A percentile compares a stretch with the other conserved stretches of the same genome.
Evolutionary conservation across 1,139 yeast genomes (phyloP).

Genomic region (Kurtzmaniella quercitrusa): DNA sequence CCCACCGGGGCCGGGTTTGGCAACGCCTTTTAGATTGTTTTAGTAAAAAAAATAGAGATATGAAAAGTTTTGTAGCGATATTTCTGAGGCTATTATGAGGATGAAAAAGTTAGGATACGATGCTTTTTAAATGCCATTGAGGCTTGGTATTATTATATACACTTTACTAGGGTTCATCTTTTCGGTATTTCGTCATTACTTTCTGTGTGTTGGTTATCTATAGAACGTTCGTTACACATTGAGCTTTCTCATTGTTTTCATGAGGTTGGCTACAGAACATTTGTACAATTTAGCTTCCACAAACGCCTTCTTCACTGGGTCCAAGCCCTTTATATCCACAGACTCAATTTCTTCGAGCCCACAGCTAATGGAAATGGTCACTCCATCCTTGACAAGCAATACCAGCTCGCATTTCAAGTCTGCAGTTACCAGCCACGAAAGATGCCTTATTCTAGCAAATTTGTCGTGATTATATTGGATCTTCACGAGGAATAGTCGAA

Average conservation of each 20-base stretch:
- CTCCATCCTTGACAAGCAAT: constrained; percentile 7
- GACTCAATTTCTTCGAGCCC: constrained; percentile 15
- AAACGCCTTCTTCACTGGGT: constrained; percentile 5
- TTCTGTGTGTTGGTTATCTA: too few species aligned
- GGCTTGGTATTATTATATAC: too few species aligned
- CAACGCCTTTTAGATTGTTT: constrained; percentile 36
- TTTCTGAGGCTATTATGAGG: not conserved
- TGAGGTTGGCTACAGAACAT: constrained; percentile 16
- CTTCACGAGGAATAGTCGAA: constrained; percentile 18
- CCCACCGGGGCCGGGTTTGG: constrained; percentile 70
- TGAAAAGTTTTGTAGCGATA: not conserved
- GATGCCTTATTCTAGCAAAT: constrained; percentile 10
- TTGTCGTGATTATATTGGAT: constrained; percentile 32
- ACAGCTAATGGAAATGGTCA: constrained; percentile 18
- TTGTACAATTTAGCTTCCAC: constrained; percentile 15
- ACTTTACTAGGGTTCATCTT: too few species aligned
- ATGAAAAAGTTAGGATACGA: too few species aligned
- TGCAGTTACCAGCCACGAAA: constrained; percentile 15
- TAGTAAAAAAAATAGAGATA: not conserved
- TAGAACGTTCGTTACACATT: constrained; percentile 8
- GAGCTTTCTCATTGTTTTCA: constrained; percentile 16
- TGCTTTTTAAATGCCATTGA: too few species aligned
- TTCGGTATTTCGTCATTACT: not conserved
- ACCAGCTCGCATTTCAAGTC: constrained; percentile 26
- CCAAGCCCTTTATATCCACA: constrained; percentile 9